phyloP scores from a whole-genome alignment of 768 basidiomycete genomes.

The Amanita pallidorosea region DNA sequence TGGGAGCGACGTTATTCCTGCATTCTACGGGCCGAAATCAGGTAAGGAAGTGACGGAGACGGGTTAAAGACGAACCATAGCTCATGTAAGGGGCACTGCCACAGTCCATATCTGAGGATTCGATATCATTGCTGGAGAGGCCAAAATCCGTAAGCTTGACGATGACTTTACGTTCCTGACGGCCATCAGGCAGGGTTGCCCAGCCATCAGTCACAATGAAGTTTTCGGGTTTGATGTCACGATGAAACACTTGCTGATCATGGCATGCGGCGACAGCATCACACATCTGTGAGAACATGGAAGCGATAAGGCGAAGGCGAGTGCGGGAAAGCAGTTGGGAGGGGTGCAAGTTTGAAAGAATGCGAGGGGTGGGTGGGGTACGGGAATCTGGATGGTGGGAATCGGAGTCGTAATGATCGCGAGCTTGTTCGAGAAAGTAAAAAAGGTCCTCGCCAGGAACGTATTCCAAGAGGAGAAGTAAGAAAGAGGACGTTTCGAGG shows the following conservation, averaged over 20 bases:
- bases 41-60: constrained; percentile 5
- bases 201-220: constrained; percentile 88
- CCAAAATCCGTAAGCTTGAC: constrained; percentile 98
- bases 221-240: constrained; percentile 99
- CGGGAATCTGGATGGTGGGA: constrained; percentile 33
- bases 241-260: constrained; percentile 81
- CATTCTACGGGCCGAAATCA: constrained; percentile 54
- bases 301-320: constrained; percentile 84
- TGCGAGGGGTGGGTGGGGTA: constrained; percentile 89
- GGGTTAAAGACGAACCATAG: constrained; percentile 51
- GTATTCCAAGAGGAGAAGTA: constrained; percentile 89
- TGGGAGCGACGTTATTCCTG: constrained; percentile 92
- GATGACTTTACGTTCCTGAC: constrained; percentile 74
- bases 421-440: constrained; percentile 95
- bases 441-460: constrained; percentile 97
- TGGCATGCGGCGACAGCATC: constrained; percentile 95
- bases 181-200: constrained; percentile 39
- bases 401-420: constrained; percentile 68
- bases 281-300: constrained; percentile 99
- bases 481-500: constrained; percentile 82
- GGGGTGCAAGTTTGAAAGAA: constrained; percentile 76
- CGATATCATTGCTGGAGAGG: constrained; percentile 78
- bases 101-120: constrained; percentile 95
- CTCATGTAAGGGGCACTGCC: constrained; percentile 99
- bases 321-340: constrained; percentile 76